Conservation (phyloP, 306 rosid genomes). For the Benincasa hispida region DNA sequence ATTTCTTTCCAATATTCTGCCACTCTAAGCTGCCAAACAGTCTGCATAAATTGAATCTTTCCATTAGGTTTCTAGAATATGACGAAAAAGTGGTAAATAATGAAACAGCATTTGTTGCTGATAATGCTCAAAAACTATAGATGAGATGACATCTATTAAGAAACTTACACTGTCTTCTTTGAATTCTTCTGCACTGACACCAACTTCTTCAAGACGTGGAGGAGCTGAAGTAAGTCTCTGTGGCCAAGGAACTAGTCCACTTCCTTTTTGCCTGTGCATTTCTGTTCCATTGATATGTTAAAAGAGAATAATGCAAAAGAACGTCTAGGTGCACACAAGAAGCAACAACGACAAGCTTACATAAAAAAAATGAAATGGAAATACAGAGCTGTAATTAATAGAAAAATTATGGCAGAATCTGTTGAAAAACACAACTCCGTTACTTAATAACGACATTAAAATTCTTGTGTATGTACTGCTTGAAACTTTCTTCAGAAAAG, state of each 20-base stretch:
- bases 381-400: not conserved
- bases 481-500: not conserved
- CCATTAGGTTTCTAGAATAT: not conserved
- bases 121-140: not conserved
- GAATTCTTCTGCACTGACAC: constrained; percentile 37
- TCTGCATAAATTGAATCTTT: constrained; percentile 17
- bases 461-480: not conserved
- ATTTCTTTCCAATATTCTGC: constrained; percentile 48
- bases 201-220: constrained; percentile 42
- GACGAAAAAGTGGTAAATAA: not conserved
- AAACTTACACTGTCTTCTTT: constrained; percentile 40
- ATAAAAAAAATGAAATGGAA: not conserved
- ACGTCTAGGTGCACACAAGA: not conserved
- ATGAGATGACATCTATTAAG: not conserved
- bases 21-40: constrained; percentile 41
- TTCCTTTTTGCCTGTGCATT: constrained; percentile 36
- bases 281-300: constrained; percentile 16
- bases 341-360: not conserved
- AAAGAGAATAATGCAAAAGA: not conserved
- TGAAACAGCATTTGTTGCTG: not conserved
- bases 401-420: not conserved
- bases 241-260: constrained; percentile 46
- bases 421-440: not conserved
- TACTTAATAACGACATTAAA: not conserved
- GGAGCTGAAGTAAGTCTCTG: constrained; percentile 40